Base-by-base conservation (phyloP, 805 yeast species). In the Candida nitratophila region DNA sequence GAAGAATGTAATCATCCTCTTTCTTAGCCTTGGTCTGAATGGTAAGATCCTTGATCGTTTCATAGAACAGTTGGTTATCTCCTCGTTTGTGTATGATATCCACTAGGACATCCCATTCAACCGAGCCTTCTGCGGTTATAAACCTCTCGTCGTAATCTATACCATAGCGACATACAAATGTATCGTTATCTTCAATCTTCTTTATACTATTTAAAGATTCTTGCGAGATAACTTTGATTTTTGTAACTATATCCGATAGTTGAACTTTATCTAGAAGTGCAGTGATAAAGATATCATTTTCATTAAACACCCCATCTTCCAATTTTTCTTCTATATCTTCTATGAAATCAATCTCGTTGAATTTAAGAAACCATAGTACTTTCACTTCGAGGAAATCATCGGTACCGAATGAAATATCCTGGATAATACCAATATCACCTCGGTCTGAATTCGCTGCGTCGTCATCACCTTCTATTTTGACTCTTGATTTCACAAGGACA, bases 221-320 rank as follows among this genome's bases (percentile, higher is more conserved):
- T 12, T 54, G 44, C 1, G 74, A 67, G 14, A 75, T 47, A 1
- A 82, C 74, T 8, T 56, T 65, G 8, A 76, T 80, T 34, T 65
- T 62, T 6, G 59, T 68, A 2, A 74, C 48, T 22, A 81, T 66
- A 39, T 76, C 68, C 1, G 47, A 49, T 2, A 79, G 59, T 40
- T 60, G 53, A 15, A 82, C 57, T 32, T 70, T 70, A 3, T 69
- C 72, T 17, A 66, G 43, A 30, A 73, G 71, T 3, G 84, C 70
- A 0, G 86, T 75, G 22, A 83, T 52, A 49, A 76, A 77, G 6
- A 82, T 44, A 56, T 82, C 88, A 51, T 71, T 69, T 1, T 50
- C 47, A 31, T 54, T 47, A 26, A 54, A 52, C 8, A 14, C 15
- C 22, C n/a, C n/a, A n/a, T n/a, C n/a, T n/a, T n/a, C n/a, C n/a